Conservation (phyloP, 148 eudicot genomes). For the Arctostaphylos glauca region DNA sequence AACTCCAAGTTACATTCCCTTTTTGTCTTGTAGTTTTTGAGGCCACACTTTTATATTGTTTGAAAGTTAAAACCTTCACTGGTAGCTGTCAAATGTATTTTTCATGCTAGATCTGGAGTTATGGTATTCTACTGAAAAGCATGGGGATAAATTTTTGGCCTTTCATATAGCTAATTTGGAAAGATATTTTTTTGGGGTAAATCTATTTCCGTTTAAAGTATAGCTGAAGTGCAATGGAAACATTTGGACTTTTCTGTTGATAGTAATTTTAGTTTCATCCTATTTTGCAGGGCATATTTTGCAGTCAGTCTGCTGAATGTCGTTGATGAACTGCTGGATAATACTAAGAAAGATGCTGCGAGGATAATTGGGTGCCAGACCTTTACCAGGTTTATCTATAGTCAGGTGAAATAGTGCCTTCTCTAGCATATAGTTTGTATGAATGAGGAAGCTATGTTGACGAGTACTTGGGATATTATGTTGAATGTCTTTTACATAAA, state of each 20-base stretch:
- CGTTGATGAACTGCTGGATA: conserved; percentile 63
- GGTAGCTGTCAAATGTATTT: not conserved
- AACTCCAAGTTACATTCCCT: not conserved
- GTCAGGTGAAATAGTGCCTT: conserved; percentile 51
- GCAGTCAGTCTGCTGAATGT: conserved; percentile 70
- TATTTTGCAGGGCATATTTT: conserved; percentile 71
- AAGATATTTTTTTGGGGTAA: not conserved
- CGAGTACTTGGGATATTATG: not conserved
- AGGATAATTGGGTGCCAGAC: conserved; percentile 72
- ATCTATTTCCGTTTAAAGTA: not conserved
- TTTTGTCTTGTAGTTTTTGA: not conserved
- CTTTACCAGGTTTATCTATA: conserved; percentile 65
- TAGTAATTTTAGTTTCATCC: not conserved
- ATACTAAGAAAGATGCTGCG: conserved; percentile 51
- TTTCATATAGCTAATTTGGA: not conserved
- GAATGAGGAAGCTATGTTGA: not conserved
- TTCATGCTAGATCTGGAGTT: not conserved
- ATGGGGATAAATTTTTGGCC: not conserved
- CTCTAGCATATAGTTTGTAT: not conserved
- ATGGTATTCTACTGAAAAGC: not conserved
- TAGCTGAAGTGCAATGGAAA: not conserved
- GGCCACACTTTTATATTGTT: not conserved
- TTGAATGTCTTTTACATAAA: not conserved
- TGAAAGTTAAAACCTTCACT: not conserved
- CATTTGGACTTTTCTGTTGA: not conserved